Conservation (phyloP, 192 early-diverging fungal genomes). For the Podila clonocystis region DNA sequence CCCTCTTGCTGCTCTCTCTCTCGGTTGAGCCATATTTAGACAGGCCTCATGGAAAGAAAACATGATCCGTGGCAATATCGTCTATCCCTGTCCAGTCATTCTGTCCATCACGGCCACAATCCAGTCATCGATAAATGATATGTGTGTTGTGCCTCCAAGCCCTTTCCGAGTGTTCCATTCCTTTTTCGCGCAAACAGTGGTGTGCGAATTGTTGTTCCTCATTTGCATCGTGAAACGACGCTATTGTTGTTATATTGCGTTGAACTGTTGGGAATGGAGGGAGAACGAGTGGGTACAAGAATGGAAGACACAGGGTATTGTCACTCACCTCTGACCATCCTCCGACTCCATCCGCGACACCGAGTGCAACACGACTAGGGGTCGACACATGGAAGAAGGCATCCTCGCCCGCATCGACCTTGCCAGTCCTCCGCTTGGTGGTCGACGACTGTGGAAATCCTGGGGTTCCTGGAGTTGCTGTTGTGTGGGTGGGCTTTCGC, state of each 20-base stretch:
- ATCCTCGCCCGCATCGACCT: conserved; percentile 68
- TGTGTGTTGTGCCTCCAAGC: too few relatives aligned
- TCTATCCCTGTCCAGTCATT: not conserved
- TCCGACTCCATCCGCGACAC: conserved; percentile 70
- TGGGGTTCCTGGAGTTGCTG: conserved; percentile 15
- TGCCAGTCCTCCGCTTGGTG: conserved; percentile 31
- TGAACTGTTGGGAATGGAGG: not conserved
- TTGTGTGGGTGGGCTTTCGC: not conserved
- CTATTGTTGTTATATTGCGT: not conserved
- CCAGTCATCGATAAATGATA: too few relatives aligned
- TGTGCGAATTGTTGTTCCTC: not conserved
- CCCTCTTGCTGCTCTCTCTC: not conserved
- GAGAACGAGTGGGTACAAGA: not conserved
- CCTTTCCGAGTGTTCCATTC: not conserved
- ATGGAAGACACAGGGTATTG: not conserved
- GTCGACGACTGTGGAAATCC: not conserved
- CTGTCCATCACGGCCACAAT: not conserved
- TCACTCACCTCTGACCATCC: conserved; percentile 63
- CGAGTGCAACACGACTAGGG: conserved; percentile 58
- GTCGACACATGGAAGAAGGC: conserved; percentile 66
- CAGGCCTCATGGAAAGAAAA: not conserved
- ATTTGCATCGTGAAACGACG: not conserved
- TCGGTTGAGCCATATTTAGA: conserved; percentile 5
- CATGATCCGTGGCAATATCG: not conserved
- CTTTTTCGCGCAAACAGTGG: not conserved